A percentile compares a stretch with the other conserved stretches of the same genome.
phyloP scores from a whole-genome alignment of 257 asterid species.

The Gardenia jasminoides region DNA sequence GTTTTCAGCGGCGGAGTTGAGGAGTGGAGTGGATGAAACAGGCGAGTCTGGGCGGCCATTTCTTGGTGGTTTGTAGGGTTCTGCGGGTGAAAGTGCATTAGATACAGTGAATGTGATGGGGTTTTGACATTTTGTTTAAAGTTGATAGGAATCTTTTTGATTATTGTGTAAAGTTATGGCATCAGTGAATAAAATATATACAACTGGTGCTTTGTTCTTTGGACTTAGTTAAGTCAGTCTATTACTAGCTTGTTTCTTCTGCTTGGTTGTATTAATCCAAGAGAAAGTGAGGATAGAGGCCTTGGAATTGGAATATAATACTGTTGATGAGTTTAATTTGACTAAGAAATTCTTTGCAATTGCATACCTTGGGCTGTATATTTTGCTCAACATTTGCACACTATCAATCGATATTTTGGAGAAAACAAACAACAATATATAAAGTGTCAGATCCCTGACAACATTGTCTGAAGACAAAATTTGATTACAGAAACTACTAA shows the following conservation, averaged over 20 bases:
- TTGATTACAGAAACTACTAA: no score
- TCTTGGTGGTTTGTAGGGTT: slow-evolving; percentile 15
- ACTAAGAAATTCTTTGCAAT: background rate
- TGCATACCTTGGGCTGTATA: background rate
- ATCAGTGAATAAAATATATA: background rate
- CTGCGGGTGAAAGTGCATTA: background rate
- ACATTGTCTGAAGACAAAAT: no score
- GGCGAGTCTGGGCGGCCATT: slow-evolving; percentile 52
- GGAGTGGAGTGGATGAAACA: slow-evolving; percentile 41
- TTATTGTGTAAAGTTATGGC: background rate
- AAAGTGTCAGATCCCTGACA: no score
- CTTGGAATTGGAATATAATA: background rate
- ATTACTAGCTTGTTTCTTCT: background rate
- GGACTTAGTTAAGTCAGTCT: background rate
- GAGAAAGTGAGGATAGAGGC: no score
- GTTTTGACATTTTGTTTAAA: no score
- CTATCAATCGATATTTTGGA: no score
- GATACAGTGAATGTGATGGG: background rate
- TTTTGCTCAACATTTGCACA: no score
- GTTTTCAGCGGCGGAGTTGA: slow-evolving; percentile 27
- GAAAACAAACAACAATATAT: no score
- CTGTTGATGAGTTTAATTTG: background rate
- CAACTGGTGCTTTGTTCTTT: background rate
- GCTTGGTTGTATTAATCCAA: background rate
- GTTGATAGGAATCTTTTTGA: background rate